Evolutionary conservation across 2,329 filamentous ascomycete species (phyloP).

Genomic region (Colletotrichum lupini): DNA sequence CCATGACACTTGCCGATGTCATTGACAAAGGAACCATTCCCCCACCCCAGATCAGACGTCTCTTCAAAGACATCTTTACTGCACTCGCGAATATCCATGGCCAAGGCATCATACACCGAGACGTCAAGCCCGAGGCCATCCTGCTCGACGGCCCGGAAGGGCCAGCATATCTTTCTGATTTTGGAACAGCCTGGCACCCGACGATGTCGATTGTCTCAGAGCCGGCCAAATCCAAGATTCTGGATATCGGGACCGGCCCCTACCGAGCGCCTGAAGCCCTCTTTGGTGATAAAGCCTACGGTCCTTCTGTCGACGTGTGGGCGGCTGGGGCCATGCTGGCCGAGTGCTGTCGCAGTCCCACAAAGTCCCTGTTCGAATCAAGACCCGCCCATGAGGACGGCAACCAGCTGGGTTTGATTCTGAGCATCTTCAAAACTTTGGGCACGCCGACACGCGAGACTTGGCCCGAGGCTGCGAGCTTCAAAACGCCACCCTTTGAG

Average conservation of each 20-base stretch:
- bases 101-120: conserved; percentile 86
- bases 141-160: conserved; percentile 75
- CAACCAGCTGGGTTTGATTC: conserved; percentile 89
- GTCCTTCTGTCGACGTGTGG: conserved; percentile 85
- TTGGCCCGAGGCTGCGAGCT: conserved; percentile 82
- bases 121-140: conserved; percentile 93
- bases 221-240: conserved; percentile 75
- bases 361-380: conserved; percentile 81
- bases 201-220: conserved; percentile 70
- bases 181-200: conserved; percentile 90
- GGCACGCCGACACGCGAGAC: conserved; percentile 83
- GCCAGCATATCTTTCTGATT: conserved; percentile 86
- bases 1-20: conserved; percentile 76
- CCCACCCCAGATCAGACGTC: conserved; percentile 47
- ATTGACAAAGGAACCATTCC: conserved; percentile 61
- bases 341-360: conserved; percentile 71
- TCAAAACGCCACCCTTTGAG: conserved; percentile 85
- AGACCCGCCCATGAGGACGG: conserved; percentile 80
- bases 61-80: conserved; percentile 74
- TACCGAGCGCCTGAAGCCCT: conserved; percentile 92
- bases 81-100: conserved; percentile 79
- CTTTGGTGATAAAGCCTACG: conserved; percentile 84
- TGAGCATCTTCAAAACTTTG: conserved; percentile 91
- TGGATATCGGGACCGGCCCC: conserved; percentile 92
- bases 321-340: conserved; percentile 85